Evolutionary conservation across 2,329 filamentous ascomycete genomes (phyloP), one percentile per base, ranked within the genome.

Genomic region (Alternaria metachromatica): DNA sequence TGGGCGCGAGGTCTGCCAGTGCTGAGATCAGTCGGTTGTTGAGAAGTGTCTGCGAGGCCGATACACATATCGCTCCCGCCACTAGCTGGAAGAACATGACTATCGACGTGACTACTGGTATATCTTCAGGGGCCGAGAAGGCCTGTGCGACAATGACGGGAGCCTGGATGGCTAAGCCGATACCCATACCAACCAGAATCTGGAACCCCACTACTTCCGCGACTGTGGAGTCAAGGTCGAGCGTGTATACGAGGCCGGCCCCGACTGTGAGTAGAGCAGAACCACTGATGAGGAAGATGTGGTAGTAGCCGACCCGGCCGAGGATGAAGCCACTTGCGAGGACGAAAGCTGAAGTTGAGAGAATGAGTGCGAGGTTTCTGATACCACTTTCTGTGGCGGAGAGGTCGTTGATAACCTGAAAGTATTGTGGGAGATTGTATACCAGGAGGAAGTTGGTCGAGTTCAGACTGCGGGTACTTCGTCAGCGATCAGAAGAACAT

Each of bases 341-440:
- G 6, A 28, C 53, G 20, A 49, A 20, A n/a, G 78, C 67, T 15
- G 61, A 68, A 20, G 71, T 55, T 21, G 72, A 53, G 9, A 84
- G 53, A 11, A 84, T 76, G 15, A 84, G 66, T 15, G 83, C 79
- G 11, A 85, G 67, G 55, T 82, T 84, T 33, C 76, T 72, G 12
- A 85, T 73, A 6, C 83, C 83, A 3, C 77, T 80, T 23, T 70
- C 56, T 12, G 76, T 71, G 0, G 83, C 74, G 9, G 66, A 75
- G 12, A 74, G 72, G 50, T 75, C 73, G 20, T 72, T 66, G 9
- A 84, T 76, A 1, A 76, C 74, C 69, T 86, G 84, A 73, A 86
- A 86, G 67, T 84, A 85, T 33, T 86, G 82, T 9, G 83, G 83
- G 0, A 85, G 72, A 66, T 83, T 84, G 71, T 84, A 85, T 10